A percentile compares a stretch with the other conserved stretches of the same genome.
Conservation (phyloP, 345 rosid species). For the Gossypium longicalyx region DNA sequence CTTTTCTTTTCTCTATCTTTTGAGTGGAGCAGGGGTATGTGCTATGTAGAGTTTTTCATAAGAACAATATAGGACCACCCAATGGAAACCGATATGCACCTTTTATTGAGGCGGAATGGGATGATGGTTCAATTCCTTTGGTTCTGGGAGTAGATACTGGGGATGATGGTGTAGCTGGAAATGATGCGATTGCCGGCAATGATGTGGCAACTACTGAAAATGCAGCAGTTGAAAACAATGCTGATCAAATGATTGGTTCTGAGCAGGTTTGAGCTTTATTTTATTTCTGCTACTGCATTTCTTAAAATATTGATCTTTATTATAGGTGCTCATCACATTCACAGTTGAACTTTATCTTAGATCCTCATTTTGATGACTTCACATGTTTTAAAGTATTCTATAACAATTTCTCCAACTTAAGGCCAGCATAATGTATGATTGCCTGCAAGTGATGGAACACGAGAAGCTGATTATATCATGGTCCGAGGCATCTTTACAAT, state of each 20-base stretch:
- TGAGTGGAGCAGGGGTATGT: conserved; percentile 59
- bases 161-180: conserved; percentile 32
- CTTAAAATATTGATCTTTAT: background rate
- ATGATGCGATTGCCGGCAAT: conserved; percentile 22
- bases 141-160: conserved; percentile 57
- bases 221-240: conserved; percentile 22
- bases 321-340: background rate
- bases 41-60: conserved; percentile 39
- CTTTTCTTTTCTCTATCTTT: conserved; percentile 4
- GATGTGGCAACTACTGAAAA: conserved; percentile 1
- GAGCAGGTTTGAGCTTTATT: conserved; percentile 43
- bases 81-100: conserved; percentile 79
- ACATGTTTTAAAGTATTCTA: background rate
- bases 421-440: background rate
- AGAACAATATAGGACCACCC: conserved; percentile 75
- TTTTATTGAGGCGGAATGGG: conserved; percentile 77
- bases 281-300: background rate
- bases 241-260: conserved; percentile 17
- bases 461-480: background rate
- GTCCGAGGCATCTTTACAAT: background rate
- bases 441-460: background rate
- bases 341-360: background rate
- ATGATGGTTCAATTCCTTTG: conserved; percentile 47
- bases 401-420: background rate
- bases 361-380: background rate